Percentiles rank a stretch among this genome's conserved stretches.
phyloP scores from a whole-genome alignment of 2,329 filamentous ascomycete species.

The Lithohypha guttulata region DNA sequence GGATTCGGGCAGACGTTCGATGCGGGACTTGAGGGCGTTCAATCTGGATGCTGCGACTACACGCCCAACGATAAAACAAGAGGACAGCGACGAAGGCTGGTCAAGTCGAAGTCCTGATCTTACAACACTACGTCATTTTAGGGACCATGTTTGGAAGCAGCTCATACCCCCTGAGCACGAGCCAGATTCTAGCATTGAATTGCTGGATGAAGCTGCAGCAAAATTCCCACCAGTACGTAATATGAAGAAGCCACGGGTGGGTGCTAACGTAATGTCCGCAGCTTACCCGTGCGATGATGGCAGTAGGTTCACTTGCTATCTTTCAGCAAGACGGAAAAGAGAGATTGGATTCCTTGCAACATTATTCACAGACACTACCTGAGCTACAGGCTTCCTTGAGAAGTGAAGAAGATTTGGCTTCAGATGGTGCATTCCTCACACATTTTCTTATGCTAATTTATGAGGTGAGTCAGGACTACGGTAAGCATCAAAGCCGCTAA shows the following conservation, averaged over 20 bases:
- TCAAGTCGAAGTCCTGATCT: constrained; percentile 9
- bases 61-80: not conserved
- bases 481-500: not conserved
- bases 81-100: not conserved
- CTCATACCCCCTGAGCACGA: constrained; percentile 26
- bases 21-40: constrained; percentile 26
- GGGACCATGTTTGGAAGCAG: constrained; percentile 33
- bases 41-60: constrained; percentile 23
- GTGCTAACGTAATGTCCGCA: constrained; percentile 22
- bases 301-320: constrained; percentile 44
- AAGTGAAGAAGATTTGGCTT: constrained; percentile 41
- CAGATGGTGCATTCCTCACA: constrained; percentile 46
- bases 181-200: constrained; percentile 27
- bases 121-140: constrained; percentile 30
- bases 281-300: constrained; percentile 49
- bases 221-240: constrained; percentile 42
- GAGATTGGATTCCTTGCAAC: constrained; percentile 41
- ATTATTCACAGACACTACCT: constrained; percentile 45
- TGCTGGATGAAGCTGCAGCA: constrained; percentile 38
- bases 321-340: constrained; percentile 36
- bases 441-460: constrained; percentile 49
- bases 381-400: constrained; percentile 36
- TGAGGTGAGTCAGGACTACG: constrained; percentile 33
- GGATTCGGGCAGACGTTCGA: constrained; percentile 30
- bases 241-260: not conserved